These are phyloP conservation scores for Suillus subalutaceus DNA, from an alignment of 768 basidiomycete genomes.

Conservation along the genomic window DNA sequence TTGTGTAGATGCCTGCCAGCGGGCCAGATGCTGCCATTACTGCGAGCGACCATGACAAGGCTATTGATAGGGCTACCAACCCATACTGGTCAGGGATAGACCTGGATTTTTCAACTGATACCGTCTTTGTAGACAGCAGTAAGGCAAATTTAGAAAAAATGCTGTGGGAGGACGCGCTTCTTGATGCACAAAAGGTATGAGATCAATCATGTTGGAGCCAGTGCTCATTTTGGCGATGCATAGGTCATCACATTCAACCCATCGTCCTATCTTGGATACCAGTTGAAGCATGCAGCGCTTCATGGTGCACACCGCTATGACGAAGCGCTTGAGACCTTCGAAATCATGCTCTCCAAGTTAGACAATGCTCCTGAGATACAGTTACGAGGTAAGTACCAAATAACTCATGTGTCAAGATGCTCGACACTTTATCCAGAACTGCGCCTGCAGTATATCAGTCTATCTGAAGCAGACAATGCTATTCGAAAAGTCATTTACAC, in stretches of 20 bases:
- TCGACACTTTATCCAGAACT: too few species aligned
- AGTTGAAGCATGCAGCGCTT: not conserved
- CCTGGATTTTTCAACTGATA: not conserved
- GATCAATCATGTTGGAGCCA: not conserved
- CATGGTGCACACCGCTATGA: not conserved
- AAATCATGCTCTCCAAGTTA: not conserved
- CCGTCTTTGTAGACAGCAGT: not conserved
- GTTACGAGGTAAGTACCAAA: too few species aligned
- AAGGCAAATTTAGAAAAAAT: not conserved
- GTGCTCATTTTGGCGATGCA: not conserved
- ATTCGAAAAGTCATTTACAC: too few species aligned
- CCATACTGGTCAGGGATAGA: not conserved
- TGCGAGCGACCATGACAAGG: too few species aligned
- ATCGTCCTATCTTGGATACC: not conserved
- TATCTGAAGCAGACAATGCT: too few species aligned
- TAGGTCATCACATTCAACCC: not conserved
- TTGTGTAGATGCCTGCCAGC: too few species aligned
- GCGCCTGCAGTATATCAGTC: too few species aligned
- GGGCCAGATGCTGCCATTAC: too few species aligned
- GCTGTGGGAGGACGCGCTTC: not conserved
- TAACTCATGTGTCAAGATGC: too few species aligned
- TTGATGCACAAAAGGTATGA: not conserved
- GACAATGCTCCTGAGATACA: not conserved
- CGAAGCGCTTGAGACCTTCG: not conserved
- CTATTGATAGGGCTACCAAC: too few species aligned